Evolutionary conservation across 1,139 yeast genomes (phyloP), one percentile per base, ranked within the genome.

Genomic region (Geotrichum australiense): DNA sequence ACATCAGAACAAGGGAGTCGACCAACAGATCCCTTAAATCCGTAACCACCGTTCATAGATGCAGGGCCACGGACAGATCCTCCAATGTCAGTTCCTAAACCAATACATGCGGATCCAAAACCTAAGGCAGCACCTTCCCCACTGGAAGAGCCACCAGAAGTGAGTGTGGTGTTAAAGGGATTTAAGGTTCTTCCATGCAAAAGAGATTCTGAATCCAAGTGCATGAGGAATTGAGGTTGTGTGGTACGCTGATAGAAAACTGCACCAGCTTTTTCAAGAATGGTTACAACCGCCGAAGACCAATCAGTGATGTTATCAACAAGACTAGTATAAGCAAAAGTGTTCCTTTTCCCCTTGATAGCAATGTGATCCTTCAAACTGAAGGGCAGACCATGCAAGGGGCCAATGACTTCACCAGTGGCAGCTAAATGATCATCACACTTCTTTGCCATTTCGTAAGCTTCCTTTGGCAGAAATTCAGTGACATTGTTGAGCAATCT

Each of bases 11-110:
- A 5, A 18, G 84, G 76, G 20, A 76, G 59, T 55, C 78, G 62
- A 1, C 64, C 63, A 11, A 63, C 50, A 2, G 77, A 66, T 3
- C 80, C 76, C 49, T 73, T 69, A 42, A 77, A 53, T 0, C 77
- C 81, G 55, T 66, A 76, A 3, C 74, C 52, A 0, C 79, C 80
- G 39, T 72, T 69, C 47, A 70, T 70, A 8, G 71, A 65, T 3
- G 80, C 72, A 2, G 84, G 84, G 42, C 68, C 66, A 42, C 83
- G 62, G 39, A 78, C 73, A 24, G 76, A 68, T 4, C 83, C 84
- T 11, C 82, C 84, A 50, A 78, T 74, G 56, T 78, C 83, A 12
- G 80, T 74, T 7, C 82, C 81, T 32, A 76, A 58, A 0, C 81
- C 82, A 26, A 76, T 50, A 7, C 67, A 56, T 0, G 77, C 64